Evolutionary conservation across 225 moss, liverwort and hornwort genomes (phyloP).

Genomic region (Lunularia cruciata): DNA sequence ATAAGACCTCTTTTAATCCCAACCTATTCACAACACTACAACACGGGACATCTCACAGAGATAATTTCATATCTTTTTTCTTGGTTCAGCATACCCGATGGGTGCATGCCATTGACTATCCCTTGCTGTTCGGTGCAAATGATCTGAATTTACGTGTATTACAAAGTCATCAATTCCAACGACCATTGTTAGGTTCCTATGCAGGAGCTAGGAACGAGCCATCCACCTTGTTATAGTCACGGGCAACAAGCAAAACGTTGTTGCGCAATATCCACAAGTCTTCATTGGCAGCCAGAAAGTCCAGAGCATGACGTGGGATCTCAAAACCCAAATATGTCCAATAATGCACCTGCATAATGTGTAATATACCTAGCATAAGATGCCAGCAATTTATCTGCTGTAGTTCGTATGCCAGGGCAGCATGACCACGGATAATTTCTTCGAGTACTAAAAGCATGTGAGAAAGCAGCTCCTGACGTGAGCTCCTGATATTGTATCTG

Average conservation of each 20-base stretch:
- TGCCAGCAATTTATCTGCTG: neutral
- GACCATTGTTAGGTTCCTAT: neutral
- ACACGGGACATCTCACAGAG: no score
- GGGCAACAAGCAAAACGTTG: slow-evolving; percentile 51
- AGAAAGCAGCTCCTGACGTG: neutral
- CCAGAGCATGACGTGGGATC: slow-evolving; percentile 47
- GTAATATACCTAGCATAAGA: neutral
- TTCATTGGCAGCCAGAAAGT: slow-evolving; percentile 44
- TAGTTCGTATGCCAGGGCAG: neutral
- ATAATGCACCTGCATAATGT: slow-evolving; percentile 58
- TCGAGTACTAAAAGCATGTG: neutral
- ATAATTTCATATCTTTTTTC: neutral
- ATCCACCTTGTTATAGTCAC: slow-evolving; percentile 65
- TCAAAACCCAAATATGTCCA: slow-evolving; percentile 64
- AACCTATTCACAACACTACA: no score
- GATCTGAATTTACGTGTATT: neutral
- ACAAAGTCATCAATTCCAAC: neutral
- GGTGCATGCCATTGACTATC: no score
- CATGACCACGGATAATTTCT: no score
- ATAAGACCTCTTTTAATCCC: neutral
- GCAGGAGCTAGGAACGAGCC: neutral
- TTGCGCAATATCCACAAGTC: slow-evolving; percentile 43
- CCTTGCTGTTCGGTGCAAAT: no score
- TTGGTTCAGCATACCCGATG: neutral
- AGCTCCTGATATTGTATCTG: no score